Base-by-base conservation (phyloP, 352 stramenopile species). In the Phytophthora rubi region DNA sequence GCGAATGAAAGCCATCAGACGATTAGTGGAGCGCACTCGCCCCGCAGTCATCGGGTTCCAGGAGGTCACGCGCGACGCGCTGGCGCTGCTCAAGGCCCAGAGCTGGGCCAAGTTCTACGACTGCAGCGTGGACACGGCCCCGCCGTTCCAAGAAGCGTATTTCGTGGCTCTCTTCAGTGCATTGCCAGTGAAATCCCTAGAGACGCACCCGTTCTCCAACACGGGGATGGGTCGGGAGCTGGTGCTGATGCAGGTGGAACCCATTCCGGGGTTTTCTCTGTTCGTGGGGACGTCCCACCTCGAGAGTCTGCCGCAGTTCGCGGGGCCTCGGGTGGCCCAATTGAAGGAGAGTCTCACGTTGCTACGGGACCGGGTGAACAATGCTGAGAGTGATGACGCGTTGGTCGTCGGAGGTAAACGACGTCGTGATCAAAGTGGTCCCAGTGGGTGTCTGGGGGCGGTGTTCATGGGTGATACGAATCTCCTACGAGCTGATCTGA, bases 381-480 rank as follows among this genome's bases (percentile, higher is more conserved):
- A 61, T 49, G 53, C 5, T 0, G 60, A 64, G 2, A 72, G 55
- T 42, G 65, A 75, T 8, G 65, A 73, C 5, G n/a, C 4, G 1
- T 4, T 63, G 10, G 15, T 16, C 10, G 67, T 69, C 30, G 75
- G 55, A 1, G 51, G 47, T n/a, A 60, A 68, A 37, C 53, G 68
- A 53, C 26, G 6, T 7, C 0, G 48, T 15, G 49, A 15, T 49
- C 21, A 53, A 30, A 68, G 32, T 7, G n/a, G n/a, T 33, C 21
- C 48, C n/a, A 53, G 21, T 59, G 48, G 62, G 30, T 89, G 82
- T 57, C 53, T 93, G 1, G 87, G 87, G 7, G 83, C 83, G 2
- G 62, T 94, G 2, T 85, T 94, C 62, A 92, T 94, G 85, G 87
- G 83, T 21, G 87, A 94, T 52, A 93, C 71, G 4, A 93, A 94